These are phyloP conservation scores for Citeromyces nyonsensis DNA, from an alignment of 805 yeast genomes.

Conservation along the genomic window DNA sequence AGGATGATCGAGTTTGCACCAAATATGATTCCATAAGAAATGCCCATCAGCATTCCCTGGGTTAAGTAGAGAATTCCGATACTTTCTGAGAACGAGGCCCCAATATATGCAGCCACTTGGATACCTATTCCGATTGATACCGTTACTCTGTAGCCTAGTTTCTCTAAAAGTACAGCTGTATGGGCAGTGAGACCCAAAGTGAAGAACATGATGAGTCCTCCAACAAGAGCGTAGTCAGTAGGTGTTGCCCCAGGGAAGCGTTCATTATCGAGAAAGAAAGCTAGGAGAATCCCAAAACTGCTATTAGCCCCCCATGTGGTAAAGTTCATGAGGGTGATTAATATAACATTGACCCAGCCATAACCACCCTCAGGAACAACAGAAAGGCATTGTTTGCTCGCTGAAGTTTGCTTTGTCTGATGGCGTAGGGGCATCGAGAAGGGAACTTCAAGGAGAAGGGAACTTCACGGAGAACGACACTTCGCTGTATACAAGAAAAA, in stretches of 20 bases:
- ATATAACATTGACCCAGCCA: too few relatives aligned
- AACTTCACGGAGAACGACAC: too few relatives aligned
- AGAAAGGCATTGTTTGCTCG: too few relatives aligned
- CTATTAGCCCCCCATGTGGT: slow-evolving; percentile 44
- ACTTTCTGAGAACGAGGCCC: slow-evolving; percentile 35
- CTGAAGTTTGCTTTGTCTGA: too few relatives aligned
- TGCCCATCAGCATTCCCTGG: slow-evolving; percentile 35
- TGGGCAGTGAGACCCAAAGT: slow-evolving; percentile 52
- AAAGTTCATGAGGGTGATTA: too few relatives aligned
- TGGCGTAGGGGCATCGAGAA: too few relatives aligned
- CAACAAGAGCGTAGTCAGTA: slow-evolving; percentile 42
- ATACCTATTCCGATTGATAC: slow-evolving; percentile 23
- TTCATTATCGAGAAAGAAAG: slow-evolving; percentile 30
- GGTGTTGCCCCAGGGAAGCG: slow-evolving; percentile 34
- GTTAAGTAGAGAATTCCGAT: slow-evolving; percentile 33
- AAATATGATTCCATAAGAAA: slow-evolving; percentile 31
- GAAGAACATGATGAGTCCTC: slow-evolving; percentile 40
- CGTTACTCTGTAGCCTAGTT: slow-evolving; percentile 32
- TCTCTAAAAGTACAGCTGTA: slow-evolving; percentile 25
- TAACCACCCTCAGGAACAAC: too few relatives aligned
- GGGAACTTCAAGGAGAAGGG: too few relatives aligned
- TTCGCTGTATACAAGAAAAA: too few relatives aligned
- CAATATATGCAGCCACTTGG: slow-evolving; percentile 29
- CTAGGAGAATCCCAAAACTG: slow-evolving; percentile 43
- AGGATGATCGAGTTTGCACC: slow-evolving; percentile 31